Evolutionary conservation across 805 yeast species (phyloP).

Genomic region (Yamadazyma insecticola): DNA sequence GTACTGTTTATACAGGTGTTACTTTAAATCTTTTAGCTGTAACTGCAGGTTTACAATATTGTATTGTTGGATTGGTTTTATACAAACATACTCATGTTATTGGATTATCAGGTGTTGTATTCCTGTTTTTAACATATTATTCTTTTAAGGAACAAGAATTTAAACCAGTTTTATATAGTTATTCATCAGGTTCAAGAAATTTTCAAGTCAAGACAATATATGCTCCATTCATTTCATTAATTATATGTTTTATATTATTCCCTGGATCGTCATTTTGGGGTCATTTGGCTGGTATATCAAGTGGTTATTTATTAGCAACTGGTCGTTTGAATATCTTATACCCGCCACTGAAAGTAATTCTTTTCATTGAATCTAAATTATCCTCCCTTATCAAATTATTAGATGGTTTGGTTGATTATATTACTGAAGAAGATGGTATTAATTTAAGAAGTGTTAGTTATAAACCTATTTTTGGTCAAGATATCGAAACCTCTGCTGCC

Average conservation of each 20-base stretch:
- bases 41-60: slow-evolving; percentile 60
- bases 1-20: slow-evolving; percentile 83
- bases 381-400: slow-evolving; percentile 47
- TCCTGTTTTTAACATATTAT: slow-evolving; percentile 59
- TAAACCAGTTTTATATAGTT: slow-evolving; percentile 36
- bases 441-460: slow-evolving; percentile 36
- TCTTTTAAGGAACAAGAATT: slow-evolving; percentile 42
- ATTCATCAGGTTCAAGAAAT: slow-evolving; percentile 27
- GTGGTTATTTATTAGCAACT: slow-evolving; percentile 61
- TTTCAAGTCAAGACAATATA: slow-evolving; percentile 53
- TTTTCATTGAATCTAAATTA: slow-evolving; percentile 58
- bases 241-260: slow-evolving; percentile 46
- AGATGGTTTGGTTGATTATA: slow-evolving; percentile 51
- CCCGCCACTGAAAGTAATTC: slow-evolving; percentile 64
- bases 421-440: slow-evolving; percentile 57
- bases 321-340: slow-evolving; percentile 55
- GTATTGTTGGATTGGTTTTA: slow-evolving; percentile 45
- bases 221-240: slow-evolving; percentile 52
- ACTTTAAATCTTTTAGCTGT: slow-evolving; percentile 70
- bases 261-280: slow-evolving; percentile 74
- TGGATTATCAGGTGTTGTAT: slow-evolving; percentile 74
- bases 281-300: slow-evolving; percentile 60
- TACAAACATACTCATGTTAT: slow-evolving; percentile 51
- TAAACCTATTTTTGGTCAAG: slow-evolving; percentile 21
- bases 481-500: slow-evolving; percentile 14